Conservation (phyloP, 163 green algal genomes). For the Scenedesmus sp. region DNA sequence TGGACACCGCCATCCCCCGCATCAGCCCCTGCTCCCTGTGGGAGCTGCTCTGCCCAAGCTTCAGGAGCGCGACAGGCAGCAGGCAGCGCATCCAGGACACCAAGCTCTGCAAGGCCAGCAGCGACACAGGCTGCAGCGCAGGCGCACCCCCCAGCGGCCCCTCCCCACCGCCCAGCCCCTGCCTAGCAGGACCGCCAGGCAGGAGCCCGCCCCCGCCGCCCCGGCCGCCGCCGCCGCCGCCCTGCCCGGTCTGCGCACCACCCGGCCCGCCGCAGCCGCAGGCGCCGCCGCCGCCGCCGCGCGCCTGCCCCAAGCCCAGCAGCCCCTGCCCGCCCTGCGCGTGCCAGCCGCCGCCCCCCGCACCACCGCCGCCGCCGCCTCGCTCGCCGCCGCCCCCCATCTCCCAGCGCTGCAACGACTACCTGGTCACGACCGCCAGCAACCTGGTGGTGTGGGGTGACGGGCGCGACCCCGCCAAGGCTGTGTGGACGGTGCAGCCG, state of each 20-base stretch:
- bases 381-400: background rate
- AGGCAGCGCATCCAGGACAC: background rate
- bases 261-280: background rate
- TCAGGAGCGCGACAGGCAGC: background rate
- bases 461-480: background rate
- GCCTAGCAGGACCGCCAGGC: background rate
- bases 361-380: background rate
- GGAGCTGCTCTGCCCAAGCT: background rate
- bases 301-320: background rate
- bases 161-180: background rate
- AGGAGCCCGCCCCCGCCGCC: background rate
- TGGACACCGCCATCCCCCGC: background rate
- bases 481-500: background rate
- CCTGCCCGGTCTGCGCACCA: background rate
- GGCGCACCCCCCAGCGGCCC: background rate
- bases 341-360: background rate
- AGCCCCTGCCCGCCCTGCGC: background rate
- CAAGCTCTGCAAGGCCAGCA: background rate
- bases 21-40: background rate
- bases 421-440: background rate
- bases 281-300: background rate
- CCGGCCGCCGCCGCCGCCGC: background rate
- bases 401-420: background rate
- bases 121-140: background rate
- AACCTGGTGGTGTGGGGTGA: conserved; percentile 4